Evolutionary conservation across 1,284 basidiomycete species (phyloP).

Genomic region (Fomes fomentarius): DNA sequence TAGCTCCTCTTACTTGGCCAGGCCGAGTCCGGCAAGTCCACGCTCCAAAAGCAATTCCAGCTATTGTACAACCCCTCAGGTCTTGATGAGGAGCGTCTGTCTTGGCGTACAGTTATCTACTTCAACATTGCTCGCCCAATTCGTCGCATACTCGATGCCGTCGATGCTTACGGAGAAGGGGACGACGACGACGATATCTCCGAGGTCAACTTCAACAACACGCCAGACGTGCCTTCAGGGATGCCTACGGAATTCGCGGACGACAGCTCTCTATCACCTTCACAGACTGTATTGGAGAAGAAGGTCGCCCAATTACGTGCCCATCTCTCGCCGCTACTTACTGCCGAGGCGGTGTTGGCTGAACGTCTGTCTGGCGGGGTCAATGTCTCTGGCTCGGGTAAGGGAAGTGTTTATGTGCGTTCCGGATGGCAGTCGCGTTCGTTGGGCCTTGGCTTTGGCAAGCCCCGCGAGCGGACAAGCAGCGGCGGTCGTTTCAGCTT

Average conservation of each 20-base stretch:
- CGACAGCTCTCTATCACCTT: slow-evolving; percentile 29
- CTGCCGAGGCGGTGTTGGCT: slow-evolving; percentile 64
- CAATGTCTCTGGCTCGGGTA: slow-evolving; percentile 69
- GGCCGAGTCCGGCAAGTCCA: slow-evolving; percentile 85
- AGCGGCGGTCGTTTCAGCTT: slow-evolving; percentile 32
- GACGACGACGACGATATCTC: slow-evolving; percentile 46
- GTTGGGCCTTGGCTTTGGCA: slow-evolving; percentile 41
- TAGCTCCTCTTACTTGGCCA: slow-evolving; percentile 79
- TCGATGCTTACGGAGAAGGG: slow-evolving; percentile 68
- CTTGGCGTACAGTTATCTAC: slow-evolving; percentile 83
- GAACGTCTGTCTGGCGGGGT: slow-evolving; percentile 75
- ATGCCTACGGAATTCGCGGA: slow-evolving; percentile 16
- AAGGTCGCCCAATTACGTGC: slow-evolving; percentile 55
- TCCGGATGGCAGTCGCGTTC: slow-evolving; percentile 76
- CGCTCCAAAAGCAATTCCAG: slow-evolving; percentile 74
- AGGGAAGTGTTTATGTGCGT: slow-evolving; percentile 74
- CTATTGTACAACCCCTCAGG: slow-evolving; percentile 80
- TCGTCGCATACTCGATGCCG: slow-evolving; percentile 70
- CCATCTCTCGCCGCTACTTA: slow-evolving; percentile 61
- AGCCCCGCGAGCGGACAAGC: slow-evolving; percentile 25
- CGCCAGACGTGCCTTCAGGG: slow-evolving; percentile 17
- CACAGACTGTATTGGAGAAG: slow-evolving; percentile 32
- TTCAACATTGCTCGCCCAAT: slow-evolving; percentile 81
- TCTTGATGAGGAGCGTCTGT: slow-evolving; percentile 74
- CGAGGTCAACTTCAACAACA: slow-evolving; percentile 6